These are phyloP conservation scores for Wickerhamiella qilinensis DNA, from an alignment of 805 yeast species.

Conservation along the genomic window DNA sequence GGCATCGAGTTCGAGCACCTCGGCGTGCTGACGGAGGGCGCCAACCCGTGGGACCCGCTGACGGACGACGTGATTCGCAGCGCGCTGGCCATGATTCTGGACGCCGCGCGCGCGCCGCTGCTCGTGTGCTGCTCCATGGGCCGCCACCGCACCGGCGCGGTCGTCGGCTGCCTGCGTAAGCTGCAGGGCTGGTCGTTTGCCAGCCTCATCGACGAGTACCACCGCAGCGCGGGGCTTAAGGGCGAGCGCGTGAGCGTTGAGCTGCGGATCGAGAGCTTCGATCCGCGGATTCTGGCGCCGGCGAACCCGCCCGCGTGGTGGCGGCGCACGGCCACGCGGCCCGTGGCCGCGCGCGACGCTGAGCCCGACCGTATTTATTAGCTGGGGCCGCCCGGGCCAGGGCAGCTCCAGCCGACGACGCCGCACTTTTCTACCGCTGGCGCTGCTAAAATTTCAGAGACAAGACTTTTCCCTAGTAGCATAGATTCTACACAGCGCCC, in stretches of 20 bases:
- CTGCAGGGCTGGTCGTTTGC: conserved; percentile 97
- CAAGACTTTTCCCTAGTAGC: no score
- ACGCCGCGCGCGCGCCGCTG: conserved; percentile 63
- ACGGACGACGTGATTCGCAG: conserved; percentile 66
- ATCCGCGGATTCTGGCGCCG: conserved; percentile 22
- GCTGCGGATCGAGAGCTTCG: conserved; percentile 61
- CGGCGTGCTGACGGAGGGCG: conserved; percentile 64
- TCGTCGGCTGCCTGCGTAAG: conserved; percentile 81
- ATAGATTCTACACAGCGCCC: no score
- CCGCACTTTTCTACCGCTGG: no score
- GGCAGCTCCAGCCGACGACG: not conserved
- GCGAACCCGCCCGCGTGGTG: conserved; percentile 4
- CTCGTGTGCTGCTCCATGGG: conserved; percentile 98
- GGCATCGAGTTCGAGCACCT: conserved; percentile 67
- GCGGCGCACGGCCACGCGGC: not conserved
- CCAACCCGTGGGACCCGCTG: conserved; percentile 93
- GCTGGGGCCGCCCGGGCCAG: not conserved
- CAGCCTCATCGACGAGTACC: conserved; percentile 82
- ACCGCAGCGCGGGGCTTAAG: conserved; percentile 81
- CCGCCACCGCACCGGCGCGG: conserved; percentile 92
- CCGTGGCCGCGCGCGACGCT: no score
- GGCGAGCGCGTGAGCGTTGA: conserved; percentile 91
- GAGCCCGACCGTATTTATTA: not conserved
- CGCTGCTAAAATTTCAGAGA: no score
- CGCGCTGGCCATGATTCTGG: conserved; percentile 61